Percentiles rank a stretch among this genome's conserved stretches.
phyloP scores from a whole-genome alignment of 345 rosid species.

The Citrus reticulata region DNA sequence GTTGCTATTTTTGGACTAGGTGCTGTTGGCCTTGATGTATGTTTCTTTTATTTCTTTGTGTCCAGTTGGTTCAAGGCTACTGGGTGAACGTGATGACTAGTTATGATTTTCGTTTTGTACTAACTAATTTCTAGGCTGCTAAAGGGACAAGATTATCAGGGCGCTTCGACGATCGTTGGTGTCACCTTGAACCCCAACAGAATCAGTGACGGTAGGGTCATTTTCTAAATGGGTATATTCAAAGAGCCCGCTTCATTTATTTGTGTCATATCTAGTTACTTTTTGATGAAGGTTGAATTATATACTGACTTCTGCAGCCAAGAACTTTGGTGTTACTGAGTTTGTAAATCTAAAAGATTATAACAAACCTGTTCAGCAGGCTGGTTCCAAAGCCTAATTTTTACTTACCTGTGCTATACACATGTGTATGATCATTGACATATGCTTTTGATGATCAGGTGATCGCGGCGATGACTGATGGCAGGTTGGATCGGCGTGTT shows the following conservation, averaged over 20 bases:
- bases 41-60: constrained; percentile 4
- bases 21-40: constrained; percentile 69
- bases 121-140: constrained; percentile 40
- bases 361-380: constrained; percentile 67
- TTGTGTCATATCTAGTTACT: not conserved
- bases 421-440: not conserved
- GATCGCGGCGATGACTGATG: constrained; percentile 9
- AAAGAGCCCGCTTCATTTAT: not conserved
- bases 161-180: constrained; percentile 64
- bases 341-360: constrained; percentile 67
- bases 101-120: not conserved
- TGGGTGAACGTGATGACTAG: constrained; percentile 16
- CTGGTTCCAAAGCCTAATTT: constrained; percentile 10
- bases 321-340: constrained; percentile 59
- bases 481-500: constrained; percentile 61
- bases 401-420: too few species aligned
- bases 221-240: not conserved
- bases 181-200: constrained; percentile 61
- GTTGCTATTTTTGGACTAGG: constrained; percentile 75
- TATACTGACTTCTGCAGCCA: constrained; percentile 34
- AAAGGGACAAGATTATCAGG: constrained; percentile 75
- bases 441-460: constrained; percentile 30
- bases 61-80: constrained; percentile 16
- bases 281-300: not conserved
- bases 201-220: constrained; percentile 37